Evolutionary conservation across 805 yeast species (phyloP).

Genomic region (Groenewaldozyma salmanticensis): DNA sequence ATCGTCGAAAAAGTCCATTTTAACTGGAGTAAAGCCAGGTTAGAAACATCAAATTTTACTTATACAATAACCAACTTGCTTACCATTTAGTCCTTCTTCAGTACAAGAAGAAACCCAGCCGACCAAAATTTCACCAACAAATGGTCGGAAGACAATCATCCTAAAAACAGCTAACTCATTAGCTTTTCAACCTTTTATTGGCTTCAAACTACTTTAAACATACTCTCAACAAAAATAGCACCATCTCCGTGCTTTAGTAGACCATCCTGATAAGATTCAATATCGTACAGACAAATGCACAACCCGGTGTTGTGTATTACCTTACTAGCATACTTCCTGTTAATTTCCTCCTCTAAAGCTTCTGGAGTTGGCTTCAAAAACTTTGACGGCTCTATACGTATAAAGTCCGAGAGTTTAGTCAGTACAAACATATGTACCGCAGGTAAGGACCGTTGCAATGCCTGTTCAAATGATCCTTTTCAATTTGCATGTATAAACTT

Average conservation of each 20-base stretch:
- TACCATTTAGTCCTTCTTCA: slow-evolving; percentile 68
- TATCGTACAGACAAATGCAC: slow-evolving; percentile 76
- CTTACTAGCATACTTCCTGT: slow-evolving; percentile 77
- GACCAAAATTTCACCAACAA: slow-evolving; percentile 82
- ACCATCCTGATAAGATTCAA: slow-evolving; percentile 77
- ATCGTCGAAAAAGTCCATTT: slow-evolving; percentile 85
- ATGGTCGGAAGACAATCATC: slow-evolving; percentile 80
- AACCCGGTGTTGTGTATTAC: slow-evolving; percentile 78
- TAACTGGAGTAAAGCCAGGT: slow-evolving; percentile 26
- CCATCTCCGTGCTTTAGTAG: slow-evolving; percentile 92
- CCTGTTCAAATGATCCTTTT: no score
- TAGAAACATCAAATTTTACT: not conserved
- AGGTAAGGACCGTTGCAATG: no score
- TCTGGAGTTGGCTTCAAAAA: slow-evolving; percentile 63
- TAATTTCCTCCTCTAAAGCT: slow-evolving; percentile 71
- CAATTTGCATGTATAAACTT: no score
- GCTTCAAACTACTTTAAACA: not conserved
- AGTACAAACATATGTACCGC: slow-evolving; percentile 62
- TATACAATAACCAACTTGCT: slow-evolving; percentile 9
- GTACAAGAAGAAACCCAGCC: slow-evolving; percentile 92
- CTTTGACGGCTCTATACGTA: slow-evolving; percentile 79
- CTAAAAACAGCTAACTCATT: slow-evolving; percentile 46
- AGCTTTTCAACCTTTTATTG: not conserved
- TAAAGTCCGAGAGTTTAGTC: slow-evolving; percentile 69
- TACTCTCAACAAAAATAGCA: slow-evolving; percentile 55